Base-by-base conservation (phyloP, 306 rosid species). In the Mimosa bimucronata region DNA sequence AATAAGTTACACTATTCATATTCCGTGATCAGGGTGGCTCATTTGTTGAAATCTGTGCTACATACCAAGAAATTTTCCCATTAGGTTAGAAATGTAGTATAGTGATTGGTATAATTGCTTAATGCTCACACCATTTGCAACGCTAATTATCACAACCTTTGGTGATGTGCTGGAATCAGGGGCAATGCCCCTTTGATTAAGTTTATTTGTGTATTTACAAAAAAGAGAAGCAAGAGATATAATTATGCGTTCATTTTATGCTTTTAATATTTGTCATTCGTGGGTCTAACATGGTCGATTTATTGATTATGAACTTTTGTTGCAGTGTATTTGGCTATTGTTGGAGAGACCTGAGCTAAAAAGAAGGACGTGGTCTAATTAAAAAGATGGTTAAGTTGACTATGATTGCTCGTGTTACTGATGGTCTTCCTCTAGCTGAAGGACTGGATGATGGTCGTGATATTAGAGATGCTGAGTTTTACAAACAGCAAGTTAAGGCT, bases 401-500 rank as follows among this genome's bases (percentile, higher is more conserved):
- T 3, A 83, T 91, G 97, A 91, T 95, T 84, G 98, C 98, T 61
- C 98, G 98, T 75, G 94, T 92, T 77, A 95, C 96, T 75, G 98
- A 92, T 45, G 98, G 98, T 75, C 98, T 95, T 88, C 98, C 97
- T 10, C 86, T 91, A 38, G 97, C 88, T 74, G 98, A 95, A 84
- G 98, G 98, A 79, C 82, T 95, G 80, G 98, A 95, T 87, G 98
- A 95, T 71, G 94, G 92, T 28, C 96, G 98, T 45, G 98, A 92
- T 89, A 58, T 95, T 65, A 83, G 77, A 79, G 98, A 95, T 79
- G 81, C 86, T 2, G 98, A 95, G 46, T 90, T 85, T 78, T 95
- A 90, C 85, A 95, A 92, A 83, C 98, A 92, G 81, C 98, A 95
- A 92, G 96, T 88, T 84, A 95, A 95, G 89, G 87, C 98, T 40